Percentiles rank a stretch among this genome's conserved stretches.
Evolutionary conservation across 2,329 filamentous ascomycete genomes (phyloP).

Genomic region (Epichloe hybrida): DNA sequence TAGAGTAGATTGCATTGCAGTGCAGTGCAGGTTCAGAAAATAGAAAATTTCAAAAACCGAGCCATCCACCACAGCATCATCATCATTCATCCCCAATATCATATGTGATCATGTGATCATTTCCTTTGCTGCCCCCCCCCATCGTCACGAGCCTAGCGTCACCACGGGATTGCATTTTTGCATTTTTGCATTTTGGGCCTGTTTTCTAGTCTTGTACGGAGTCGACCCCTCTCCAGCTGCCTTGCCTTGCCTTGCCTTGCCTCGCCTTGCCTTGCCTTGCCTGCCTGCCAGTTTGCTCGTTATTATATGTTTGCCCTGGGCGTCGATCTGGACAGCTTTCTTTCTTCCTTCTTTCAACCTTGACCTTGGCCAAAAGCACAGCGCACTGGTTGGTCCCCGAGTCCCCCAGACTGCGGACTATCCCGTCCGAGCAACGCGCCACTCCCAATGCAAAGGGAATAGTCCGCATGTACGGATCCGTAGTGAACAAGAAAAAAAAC

Average conservation of each 20-base stretch:
- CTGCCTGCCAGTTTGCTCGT: too few relatives aligned
- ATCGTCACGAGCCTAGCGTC: neutral
- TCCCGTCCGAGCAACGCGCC: neutral
- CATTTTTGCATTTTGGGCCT: neutral
- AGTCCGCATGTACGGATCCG: neutral
- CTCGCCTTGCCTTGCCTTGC: too few relatives aligned
- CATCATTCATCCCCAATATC: neutral
- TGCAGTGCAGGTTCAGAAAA: neutral
- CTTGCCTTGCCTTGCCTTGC: too few relatives aligned
- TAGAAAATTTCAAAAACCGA: neutral
- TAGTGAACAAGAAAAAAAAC: neutral
- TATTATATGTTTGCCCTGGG: too few relatives aligned
- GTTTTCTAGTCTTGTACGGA: neutral
- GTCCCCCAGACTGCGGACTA: too few relatives aligned
- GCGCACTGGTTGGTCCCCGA: too few relatives aligned
- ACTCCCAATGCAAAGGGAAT: neutral
- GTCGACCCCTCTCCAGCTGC: neutral
- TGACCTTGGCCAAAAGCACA: neutral
- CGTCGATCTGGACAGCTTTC: too few relatives aligned
- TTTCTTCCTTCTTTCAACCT: neutral
- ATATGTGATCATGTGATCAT: neutral
- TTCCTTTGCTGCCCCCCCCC: neutral
- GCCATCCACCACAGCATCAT: neutral
- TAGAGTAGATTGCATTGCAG: too few relatives aligned
- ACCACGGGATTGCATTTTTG: neutral